Conservation (phyloP, 176 grass and related monocot genomes). For the Paspalum vaginatum region DNA sequence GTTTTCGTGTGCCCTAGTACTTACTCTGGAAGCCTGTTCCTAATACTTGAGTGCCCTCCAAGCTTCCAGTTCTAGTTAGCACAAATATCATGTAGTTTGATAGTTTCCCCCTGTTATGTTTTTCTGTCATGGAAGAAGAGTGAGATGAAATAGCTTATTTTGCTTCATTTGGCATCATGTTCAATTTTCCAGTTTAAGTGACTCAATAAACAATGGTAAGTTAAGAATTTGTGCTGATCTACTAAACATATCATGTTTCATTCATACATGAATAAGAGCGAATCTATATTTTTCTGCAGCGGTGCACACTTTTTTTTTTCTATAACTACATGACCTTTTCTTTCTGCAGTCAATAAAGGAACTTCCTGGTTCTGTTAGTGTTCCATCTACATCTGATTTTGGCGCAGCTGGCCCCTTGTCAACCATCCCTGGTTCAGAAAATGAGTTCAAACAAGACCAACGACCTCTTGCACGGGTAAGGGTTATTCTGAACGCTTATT, state of each 20-base stretch:
- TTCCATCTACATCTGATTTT: conserved; percentile 66
- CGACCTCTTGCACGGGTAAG: conserved; percentile 58
- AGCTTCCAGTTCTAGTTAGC: not conserved
- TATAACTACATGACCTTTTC: conserved; percentile 29
- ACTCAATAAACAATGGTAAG: not conserved
- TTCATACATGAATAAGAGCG: not conserved
- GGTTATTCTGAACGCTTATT: conserved; percentile 22
- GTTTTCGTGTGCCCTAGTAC: no score
- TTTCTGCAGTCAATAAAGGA: conserved; percentile 76
- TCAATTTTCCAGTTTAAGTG: not conserved
- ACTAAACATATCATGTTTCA: not conserved
- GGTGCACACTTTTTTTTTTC: not conserved
- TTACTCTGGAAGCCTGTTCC: not conserved
- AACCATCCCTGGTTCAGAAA: conserved; percentile 81
- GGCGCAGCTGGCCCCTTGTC: conserved; percentile 60
- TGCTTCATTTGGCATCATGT: not conserved
- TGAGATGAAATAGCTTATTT: not conserved
- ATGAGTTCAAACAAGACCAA: conserved; percentile 76
- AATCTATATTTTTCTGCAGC: not conserved
- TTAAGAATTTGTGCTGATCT: conserved; percentile 25
- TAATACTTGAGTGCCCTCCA: not conserved
- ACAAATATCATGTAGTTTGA: not conserved
- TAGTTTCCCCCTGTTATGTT: not conserved
- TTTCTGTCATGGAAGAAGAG: not conserved
- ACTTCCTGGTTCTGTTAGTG: conserved; percentile 73